These are phyloP conservation scores for Aspergillus texensis DNA, from an alignment of 2,329 filamentous ascomycete genomes.

Conservation along the genomic window DNA sequence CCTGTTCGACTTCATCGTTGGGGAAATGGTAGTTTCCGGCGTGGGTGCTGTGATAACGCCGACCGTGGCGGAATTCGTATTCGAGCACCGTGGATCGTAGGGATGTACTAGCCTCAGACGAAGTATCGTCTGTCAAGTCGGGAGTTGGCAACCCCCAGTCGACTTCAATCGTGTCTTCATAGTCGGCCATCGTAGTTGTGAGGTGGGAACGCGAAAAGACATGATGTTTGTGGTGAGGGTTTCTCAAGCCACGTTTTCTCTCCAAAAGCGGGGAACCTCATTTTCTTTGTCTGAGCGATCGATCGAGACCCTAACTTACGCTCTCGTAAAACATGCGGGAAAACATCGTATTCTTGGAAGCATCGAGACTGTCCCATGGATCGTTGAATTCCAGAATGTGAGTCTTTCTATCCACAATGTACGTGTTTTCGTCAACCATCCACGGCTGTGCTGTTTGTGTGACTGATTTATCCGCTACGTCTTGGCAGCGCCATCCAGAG, in stretches of 20 bases:
- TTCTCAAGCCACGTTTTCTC: neutral
- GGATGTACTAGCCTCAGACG: conserved; percentile 12
- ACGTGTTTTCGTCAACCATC: neutral
- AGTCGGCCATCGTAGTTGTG: neutral
- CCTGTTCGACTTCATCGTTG: conserved; percentile 40
- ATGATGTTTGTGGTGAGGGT: neutral
- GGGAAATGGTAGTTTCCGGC: conserved; percentile 37
- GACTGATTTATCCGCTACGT: neutral
- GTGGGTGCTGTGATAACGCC: conserved; percentile 32
- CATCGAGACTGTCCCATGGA: neutral
- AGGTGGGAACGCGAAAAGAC: neutral
- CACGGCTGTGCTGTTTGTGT: neutral
- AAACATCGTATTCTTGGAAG: too few species aligned
- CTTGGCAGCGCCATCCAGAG: neutral
- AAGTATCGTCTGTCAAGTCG: neutral
- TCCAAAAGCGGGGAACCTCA: neutral
- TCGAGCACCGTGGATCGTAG: conserved; percentile 13
- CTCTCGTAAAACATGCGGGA: neutral
- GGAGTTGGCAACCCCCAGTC: conserved; percentile 9
- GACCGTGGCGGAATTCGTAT: conserved; percentile 25
- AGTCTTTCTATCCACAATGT: neutral
- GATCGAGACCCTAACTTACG: neutral
- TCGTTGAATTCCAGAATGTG: neutral
- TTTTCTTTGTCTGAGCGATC: neutral
- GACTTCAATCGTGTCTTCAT: conserved; percentile 6